phyloP scores from a whole-genome alignment of 306 rosid species.

The Datisca glomerata region DNA sequence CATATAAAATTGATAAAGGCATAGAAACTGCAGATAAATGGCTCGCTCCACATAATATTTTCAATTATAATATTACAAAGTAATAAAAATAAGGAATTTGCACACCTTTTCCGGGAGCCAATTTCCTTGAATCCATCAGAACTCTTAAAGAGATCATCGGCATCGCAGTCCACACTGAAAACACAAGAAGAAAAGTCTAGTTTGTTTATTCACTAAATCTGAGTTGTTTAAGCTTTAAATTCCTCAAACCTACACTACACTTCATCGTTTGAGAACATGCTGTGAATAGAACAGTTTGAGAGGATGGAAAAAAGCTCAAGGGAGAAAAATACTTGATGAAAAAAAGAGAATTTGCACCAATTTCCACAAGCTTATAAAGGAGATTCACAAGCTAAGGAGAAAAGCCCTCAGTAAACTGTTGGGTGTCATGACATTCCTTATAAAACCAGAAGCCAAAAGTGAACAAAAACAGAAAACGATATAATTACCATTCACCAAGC shows the following conservation, averaged over 20 bases:
- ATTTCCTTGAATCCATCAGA: constrained; percentile 33
- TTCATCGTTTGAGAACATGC: neutral
- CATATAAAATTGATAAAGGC: neutral
- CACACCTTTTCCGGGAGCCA: constrained; percentile 57
- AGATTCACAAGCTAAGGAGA: too few relatives aligned
- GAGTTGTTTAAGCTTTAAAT: too few relatives aligned
- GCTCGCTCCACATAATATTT: too few relatives aligned
- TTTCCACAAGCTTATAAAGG: neutral
- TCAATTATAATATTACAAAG: too few relatives aligned
- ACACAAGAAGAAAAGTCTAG: constrained; percentile 10
- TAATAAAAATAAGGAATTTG: neutral
- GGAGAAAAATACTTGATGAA: neutral
- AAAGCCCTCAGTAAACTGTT: too few relatives aligned
- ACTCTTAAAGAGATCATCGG: constrained; percentile 27
- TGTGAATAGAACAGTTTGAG: neutral
- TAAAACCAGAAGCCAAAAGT: too few relatives aligned
- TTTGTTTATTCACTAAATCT: neutral
- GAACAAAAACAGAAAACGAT: too few relatives aligned
- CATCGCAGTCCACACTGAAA: constrained; percentile 49
- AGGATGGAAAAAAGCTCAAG: neutral
- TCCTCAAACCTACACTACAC: neutral
- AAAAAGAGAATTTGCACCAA: neutral
- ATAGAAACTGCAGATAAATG: too few relatives aligned
- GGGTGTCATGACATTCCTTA: too few relatives aligned
- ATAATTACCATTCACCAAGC: too few relatives aligned